Conservation (phyloP, 2,329 filamentous ascomycete genomes). For the Apiospora marii region DNA sequence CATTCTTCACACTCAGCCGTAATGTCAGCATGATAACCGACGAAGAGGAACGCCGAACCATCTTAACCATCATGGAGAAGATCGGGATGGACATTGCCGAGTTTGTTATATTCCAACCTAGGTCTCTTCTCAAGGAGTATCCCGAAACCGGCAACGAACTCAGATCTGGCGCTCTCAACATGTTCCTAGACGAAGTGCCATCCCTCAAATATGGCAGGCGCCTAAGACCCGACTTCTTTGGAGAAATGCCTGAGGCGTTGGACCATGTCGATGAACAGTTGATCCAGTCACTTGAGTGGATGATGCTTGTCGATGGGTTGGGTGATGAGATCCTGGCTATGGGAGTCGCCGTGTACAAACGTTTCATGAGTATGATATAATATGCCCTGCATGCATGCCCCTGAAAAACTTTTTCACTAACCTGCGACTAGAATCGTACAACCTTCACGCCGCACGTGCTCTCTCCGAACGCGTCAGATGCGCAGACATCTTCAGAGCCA, state of each 20-base stretch:
- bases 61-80: conserved; percentile 78
- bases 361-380: conserved; percentile 81
- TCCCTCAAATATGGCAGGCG: conserved; percentile 66
- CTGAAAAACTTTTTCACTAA: not conserved
- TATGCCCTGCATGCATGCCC: conserved; percentile 34
- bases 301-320: conserved; percentile 75
- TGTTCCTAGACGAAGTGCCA: conserved; percentile 58
- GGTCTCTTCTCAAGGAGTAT: conserved; percentile 58
- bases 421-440: conserved; percentile 52
- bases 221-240: conserved; percentile 77
- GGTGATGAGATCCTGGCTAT: conserved; percentile 75
- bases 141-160: conserved; percentile 46
- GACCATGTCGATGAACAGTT: conserved; percentile 72
- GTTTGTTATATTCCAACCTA: conserved; percentile 75
- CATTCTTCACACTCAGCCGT: conserved; percentile 75
- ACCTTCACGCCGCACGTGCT: conserved; percentile 62
- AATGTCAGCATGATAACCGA: conserved; percentile 79
- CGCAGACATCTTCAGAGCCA: conserved; percentile 53
- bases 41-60: conserved; percentile 67
- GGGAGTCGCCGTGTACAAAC: conserved; percentile 78
- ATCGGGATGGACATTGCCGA: conserved; percentile 75
- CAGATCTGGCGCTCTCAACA: conserved; percentile 56
- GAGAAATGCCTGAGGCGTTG: conserved; percentile 61
- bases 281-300: conserved; percentile 86
- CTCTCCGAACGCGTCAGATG: conserved; percentile 61